Evolutionary conservation across 2,329 filamentous ascomycete species (phyloP), one percentile per base, ranked within the genome.

Genomic region (Aspergillus hiratsukae): DNA sequence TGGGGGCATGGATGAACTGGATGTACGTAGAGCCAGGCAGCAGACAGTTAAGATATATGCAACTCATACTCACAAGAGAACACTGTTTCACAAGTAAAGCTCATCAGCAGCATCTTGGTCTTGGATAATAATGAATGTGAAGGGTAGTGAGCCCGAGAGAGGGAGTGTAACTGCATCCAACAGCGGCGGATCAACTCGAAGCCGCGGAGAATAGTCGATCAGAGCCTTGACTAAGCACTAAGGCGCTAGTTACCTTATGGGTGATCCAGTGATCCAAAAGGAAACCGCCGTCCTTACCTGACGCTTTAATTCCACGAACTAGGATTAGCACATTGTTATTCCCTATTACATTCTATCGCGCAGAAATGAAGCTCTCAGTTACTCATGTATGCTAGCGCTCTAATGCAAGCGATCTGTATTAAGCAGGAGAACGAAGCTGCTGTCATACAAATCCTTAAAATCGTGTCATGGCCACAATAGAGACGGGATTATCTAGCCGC

Each of bases 81-180:
- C 58, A 60, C 63, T 60, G 51, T 50, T 58, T 63, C 54, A 59
- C 50, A 57, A 59, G 48, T 48, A 58, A 52, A 52, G 54, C 45
- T 61, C 64, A 66, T 64, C 56, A 56, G 63, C 51, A 66, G 60
- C 64, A 66, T 66, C 53, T 66, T 66, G 48, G 52, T 37, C 6
- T 4, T 17, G 50, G 19, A 40, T 29, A 50, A 54, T 54, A 40
- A 55, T 55, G 17, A 41, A 52, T 45, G 52, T 48, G 52, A 52
- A 50, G 40, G 55, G 48, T 52, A 46, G 52, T 48, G 55, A 50
- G 50, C 59, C 29, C 40, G 37, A 49, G 28, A 28, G 45, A 50
- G 51, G 52, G 49, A 52, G 50, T 46, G 51, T 49, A 53, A 53
- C 43, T 43, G 27, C 51, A 49, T 54, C 45, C 45, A 60, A 56